Percentiles rank a stretch among this genome's conserved stretches.
Conservation (phyloP, 768 basidiomycete species). For the Agaricus bisporus region DNA sequence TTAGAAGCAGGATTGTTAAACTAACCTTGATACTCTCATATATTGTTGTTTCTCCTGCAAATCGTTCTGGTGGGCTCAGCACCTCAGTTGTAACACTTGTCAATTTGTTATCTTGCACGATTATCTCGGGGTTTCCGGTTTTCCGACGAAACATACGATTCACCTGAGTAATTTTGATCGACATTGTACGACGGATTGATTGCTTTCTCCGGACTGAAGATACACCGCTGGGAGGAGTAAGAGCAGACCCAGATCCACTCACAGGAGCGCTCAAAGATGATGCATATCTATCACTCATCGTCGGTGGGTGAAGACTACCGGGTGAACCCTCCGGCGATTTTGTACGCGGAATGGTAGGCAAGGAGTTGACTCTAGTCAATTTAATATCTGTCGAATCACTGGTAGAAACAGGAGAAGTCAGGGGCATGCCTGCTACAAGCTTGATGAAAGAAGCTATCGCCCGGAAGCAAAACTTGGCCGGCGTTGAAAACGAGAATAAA, state of each 20-base stretch:
- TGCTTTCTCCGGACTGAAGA: conserved; percentile 7
- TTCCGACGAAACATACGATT: conserved; percentile 12
- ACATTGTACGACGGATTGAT: conserved; percentile 20
- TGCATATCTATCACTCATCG: neutral
- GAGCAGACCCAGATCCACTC: neutral
- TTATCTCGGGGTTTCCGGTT: conserved; percentile 4
- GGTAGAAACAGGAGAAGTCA: conserved; percentile 12
- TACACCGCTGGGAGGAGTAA: neutral
- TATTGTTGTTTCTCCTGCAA: conserved; percentile 57
- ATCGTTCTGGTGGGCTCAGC: conserved; percentile 19
- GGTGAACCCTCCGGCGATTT: conserved; percentile 3
- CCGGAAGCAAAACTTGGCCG: conserved; percentile 76
- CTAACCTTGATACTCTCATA: conserved; percentile 48
- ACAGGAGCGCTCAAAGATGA: neutral
- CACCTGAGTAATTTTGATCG: conserved; percentile 14
- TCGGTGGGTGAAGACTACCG: neutral
- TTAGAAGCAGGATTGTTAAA: neutral
- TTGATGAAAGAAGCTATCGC: conserved; percentile 69
- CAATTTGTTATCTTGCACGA: neutral
- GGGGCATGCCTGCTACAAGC: conserved; percentile 49
- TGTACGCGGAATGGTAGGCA: neutral
- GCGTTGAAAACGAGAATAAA: conserved; percentile 69
- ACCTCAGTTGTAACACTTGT: neutral
- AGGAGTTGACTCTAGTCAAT: neutral
- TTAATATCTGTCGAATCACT: neutral